Evolutionary conservation across 495 filamentous ascomycete genomes (phyloP), one percentile per base, ranked within the genome.

Genomic region (Aspergillus bridgeri): DNA sequence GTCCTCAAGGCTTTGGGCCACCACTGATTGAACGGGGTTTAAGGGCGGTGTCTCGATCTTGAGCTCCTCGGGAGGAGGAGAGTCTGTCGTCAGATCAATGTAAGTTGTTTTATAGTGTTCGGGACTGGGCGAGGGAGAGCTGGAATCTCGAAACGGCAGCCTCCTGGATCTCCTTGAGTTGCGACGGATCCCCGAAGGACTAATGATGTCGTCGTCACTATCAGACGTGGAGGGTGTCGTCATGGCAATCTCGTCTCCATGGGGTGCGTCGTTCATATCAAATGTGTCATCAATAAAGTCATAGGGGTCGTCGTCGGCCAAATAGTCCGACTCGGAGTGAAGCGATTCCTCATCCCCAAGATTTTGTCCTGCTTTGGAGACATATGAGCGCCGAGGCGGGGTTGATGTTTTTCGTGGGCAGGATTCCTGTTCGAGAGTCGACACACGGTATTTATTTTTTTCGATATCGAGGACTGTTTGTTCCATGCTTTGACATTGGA

Each of bases 391-490:
- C 33, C 70, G 74, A 7, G 73, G 63, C 11, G 62, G 57, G 5
- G 53, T 53, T 0, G 69, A 48, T 44, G 72, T 62, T 54, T 74
- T 84, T 7, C 77, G 74, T 0, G 88, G 88, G 46, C 75, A 75
- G 5, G 53, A 61, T 2, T 76, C 68, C 21, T 72, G 71, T 54
- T 78, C 65, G 20, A 91, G 74, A 1, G 86, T 47, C 3, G 60
- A 63, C 18, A 87, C 72, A 48, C 74, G 77, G 83, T 84, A 91
- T 22, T 64, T 66, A 6, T 74, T 59, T 21, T 82, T 68, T 65
- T 82, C 80, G 9, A 75, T 80, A 33, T 86, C 76, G 24, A 77
- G 79, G n/a, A 96, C 67, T 6, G 76, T 89, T 4, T 65, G 62
- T 46, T 90, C 81, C 67, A 95, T 66, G 44, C 72, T 78, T n/a